Base-by-base conservation (phyloP, 192 early-diverging fungal species). In the Coemansia sp. region DNA sequence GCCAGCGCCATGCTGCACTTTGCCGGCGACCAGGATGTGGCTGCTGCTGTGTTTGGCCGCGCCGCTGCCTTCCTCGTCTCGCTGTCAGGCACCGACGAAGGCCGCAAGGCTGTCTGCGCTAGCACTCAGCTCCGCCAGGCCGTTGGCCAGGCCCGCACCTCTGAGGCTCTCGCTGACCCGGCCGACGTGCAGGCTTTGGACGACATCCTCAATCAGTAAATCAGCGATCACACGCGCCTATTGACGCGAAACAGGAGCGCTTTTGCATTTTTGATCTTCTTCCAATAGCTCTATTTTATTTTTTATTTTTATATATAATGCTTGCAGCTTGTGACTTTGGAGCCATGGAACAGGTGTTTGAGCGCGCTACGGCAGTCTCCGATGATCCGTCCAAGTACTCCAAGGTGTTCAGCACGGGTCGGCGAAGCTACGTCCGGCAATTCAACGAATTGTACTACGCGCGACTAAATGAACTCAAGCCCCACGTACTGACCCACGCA, bases 381-480 rank as follows among this genome's bases (percentile, higher is more conserved):
- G 68, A 39, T 1, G 62, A 64, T 10, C 9, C 53, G 0, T 32
- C 37, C 44, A 62, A 62, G 64, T 51, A 67, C 25, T 1, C 25
- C 36, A n/a, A 38, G 44, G 66, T 57, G 17, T 76, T 76, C 66
- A 48, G 31, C 23, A 73, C 34, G n/a, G 86, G 83, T 32, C 75
- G 90, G 15, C 86, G 88, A 0, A 68, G 83, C 4, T 98, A 90
- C 82, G 84, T 79, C 29, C 90, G 91, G 58, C 94, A 98, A 71
- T 98, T 91, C 79, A 89, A 95, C 23, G 86, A 90, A 63, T 68
- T 97, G 7, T 98, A 98, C 78, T 95, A 87, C 74, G 70, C 85
- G 42, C 88, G 96, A 1, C 86, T 96, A 4, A 70, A 78, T 50
- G 68, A 78, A 55, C 87, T 94, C 64, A 82, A 91, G 11, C 86